Evolutionary conservation across 441 rosid species (phyloP), one percentile per base, ranked within the genome.

Genomic region (Erodium texanum): DNA sequence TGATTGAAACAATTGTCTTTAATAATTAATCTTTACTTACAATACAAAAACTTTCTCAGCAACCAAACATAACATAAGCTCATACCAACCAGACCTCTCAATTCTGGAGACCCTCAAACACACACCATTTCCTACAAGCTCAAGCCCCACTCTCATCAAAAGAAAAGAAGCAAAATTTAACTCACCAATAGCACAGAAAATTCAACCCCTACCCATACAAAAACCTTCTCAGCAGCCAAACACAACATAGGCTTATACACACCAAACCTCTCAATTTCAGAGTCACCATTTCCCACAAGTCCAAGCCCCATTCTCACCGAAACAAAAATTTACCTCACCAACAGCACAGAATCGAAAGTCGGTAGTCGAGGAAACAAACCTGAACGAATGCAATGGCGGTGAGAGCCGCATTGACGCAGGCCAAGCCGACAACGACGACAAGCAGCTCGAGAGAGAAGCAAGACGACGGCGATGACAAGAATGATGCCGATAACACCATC

Each of bases 381-480:
- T 81, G 84, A 76, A 71, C 67, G 71, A 79, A 76, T 68, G 82
- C 82, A 68, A 81, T 68, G 73, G 77, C 29, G 24, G 77, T 77
- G 48, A 82, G 82, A 36, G 74, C 68, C 66, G 67, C 79, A 71
- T 79, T 78, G 70, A 82, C 66, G 64, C 71, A 71, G 68, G 79
- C 73, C 32, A 82, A 58, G 56, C 74, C 70, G 64, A 75, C 71
- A 77, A 79, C 73, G 66, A 72, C 78, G 71, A 69, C 50, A 73
- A 79, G 67, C 70, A 79, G 68, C 67, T 72, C 72, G 52, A 69
- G 71, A 67, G 81, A 67, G 50, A 71, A 71, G 70, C 79, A 81
- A 52, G 58, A n/a, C 20, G 58, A 50, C 8, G 19, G 20, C 7
- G 58, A 50, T 50, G 58, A 16, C 19, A 50, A 15, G 19, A 50